Evolutionary conservation across 306 rosid genomes (phyloP), one percentile per base, ranked within the genome.

Genomic region (Cotoneaster glaucophyllus): DNA sequence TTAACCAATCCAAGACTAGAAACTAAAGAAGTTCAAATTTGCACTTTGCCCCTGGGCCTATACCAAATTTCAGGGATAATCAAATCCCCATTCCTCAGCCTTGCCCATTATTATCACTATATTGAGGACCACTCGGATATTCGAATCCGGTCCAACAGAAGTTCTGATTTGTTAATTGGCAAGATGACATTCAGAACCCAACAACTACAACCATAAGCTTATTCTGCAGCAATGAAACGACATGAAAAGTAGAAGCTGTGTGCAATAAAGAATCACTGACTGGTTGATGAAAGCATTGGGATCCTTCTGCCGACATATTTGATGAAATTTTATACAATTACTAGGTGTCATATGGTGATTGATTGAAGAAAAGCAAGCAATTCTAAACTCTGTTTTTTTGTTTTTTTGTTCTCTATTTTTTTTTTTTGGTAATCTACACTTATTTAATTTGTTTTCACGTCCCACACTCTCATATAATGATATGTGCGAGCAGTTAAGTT

Each of bases 61-160:
- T 56, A 56, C 26, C 24, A 56, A 56, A 21, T 56, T 56, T 56
- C 26, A 3, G 28, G 28, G 24, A n/a, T 19, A 56, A 56, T 56
- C 57, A 52, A 39, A 39, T 39, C 3, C 43, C 43, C 43, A 9
- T 39, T 39, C 44, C 12, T 39, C 44, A 9, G 54, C 54, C 54
- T 17, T 15, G 54, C 54, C 54, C 54, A 15, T 17, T 48, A 15
- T 48, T 15, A 15, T 15, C 8, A 5, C 54, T 17, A 48, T 29
- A 26, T 17, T 17, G 54, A 48, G 77, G 82, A 75, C 80, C 76
- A 43, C 70, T 64, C 25, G 61, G 64, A 67, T 31, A 64, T 66
- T 50, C 31, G 54, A 74, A 13, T 63, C 70, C 61, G 62, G 67
- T 58, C 75, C 17, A 25, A 70, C 74, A 31, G 14, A 76, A 65